phyloP scores from a whole-genome alignment of 2,329 filamentous ascomycete species.

The Botryotinia globosa region DNA sequence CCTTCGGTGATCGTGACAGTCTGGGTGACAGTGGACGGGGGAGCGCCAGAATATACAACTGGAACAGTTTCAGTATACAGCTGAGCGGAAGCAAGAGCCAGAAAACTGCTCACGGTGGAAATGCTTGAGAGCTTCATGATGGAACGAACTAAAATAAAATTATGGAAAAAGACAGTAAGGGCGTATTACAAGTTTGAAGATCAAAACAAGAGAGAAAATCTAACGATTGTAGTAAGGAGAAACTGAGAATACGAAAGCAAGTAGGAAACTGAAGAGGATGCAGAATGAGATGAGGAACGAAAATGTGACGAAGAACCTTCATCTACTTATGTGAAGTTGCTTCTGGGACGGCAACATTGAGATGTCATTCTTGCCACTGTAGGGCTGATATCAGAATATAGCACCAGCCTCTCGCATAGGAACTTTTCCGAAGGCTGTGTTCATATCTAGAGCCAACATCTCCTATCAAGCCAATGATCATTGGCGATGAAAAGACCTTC shows the following conservation, averaged over 20 bases:
- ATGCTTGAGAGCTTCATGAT: constrained; percentile 32
- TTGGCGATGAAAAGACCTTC: not conserved
- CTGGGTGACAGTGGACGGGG: not conserved
- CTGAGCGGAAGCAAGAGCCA: constrained; percentile 24
- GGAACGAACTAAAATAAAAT: not conserved
- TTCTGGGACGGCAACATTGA: not conserved
- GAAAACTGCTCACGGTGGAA: constrained; percentile 20
- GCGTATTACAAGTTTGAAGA: not conserved
- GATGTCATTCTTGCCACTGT: not conserved
- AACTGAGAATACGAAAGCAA: not conserved
- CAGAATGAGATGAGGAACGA: constrained; percentile 14
- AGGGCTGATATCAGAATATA: constrained; percentile 3
- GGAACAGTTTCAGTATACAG: constrained; percentile 14
- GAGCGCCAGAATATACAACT: not conserved
- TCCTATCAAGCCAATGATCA: not conserved
- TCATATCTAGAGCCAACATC: not conserved
- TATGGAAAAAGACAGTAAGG: not conserved
- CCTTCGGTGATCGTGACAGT: not conserved
- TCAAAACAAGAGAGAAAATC: not conserved
- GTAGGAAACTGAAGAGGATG: constrained; percentile 5
- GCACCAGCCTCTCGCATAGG: constrained; percentile 1
- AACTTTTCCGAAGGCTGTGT: not conserved
- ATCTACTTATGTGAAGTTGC: constrained; percentile 12
- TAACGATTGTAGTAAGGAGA: constrained; percentile 8
- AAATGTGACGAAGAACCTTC: not conserved